A percentile compares a stretch with the other conserved stretches of the same genome.
Conservation (phyloP, 306 rosid species). For the Sophora flavescens region DNA sequence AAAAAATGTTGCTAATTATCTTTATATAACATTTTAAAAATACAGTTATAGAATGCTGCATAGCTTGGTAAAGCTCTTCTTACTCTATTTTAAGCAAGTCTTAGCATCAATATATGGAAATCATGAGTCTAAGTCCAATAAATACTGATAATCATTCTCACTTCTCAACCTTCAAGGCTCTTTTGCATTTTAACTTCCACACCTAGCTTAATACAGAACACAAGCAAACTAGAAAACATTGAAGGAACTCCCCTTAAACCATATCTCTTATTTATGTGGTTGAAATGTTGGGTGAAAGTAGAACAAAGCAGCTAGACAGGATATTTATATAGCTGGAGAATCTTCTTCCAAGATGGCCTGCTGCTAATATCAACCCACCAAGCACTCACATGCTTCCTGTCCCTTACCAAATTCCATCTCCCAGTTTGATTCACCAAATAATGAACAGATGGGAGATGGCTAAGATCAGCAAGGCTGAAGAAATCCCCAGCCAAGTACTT, state of each 20-base stretch:
- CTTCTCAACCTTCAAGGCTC: too few species aligned
- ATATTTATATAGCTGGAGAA: conserved; percentile 7
- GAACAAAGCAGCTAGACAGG: neutral
- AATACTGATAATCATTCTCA: too few species aligned
- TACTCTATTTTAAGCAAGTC: too few species aligned
- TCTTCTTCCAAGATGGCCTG: conserved; percentile 51
- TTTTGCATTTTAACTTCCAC: too few species aligned
- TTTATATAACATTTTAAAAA: too few species aligned
- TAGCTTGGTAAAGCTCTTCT: too few species aligned
- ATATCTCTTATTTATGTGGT: neutral
- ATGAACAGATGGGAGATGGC: conserved; percentile 43
- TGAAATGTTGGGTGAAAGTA: neutral
- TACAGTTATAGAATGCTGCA: too few species aligned
- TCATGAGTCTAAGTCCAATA: too few species aligned
- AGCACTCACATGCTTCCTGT: conserved; percentile 46
- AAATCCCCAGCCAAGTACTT: conserved; percentile 51
- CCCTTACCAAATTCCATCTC: conserved; percentile 20
- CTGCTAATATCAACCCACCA: conserved; percentile 51
- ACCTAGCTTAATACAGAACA: too few species aligned
- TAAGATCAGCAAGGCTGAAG: conserved; percentile 50
- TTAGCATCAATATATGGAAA: too few species aligned
- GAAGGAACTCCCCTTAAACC: neutral
- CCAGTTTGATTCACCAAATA: conserved; percentile 19
- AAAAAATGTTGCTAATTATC: too few species aligned
- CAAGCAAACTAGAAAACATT: neutral